A percentile compares a stretch with the other conserved stretches of the same genome.
These are phyloP conservation scores for Pseudogymnoascus sp. DNA, from an alignment of 2,329 filamentous ascomycete genomes.

Conservation along the genomic window DNA sequence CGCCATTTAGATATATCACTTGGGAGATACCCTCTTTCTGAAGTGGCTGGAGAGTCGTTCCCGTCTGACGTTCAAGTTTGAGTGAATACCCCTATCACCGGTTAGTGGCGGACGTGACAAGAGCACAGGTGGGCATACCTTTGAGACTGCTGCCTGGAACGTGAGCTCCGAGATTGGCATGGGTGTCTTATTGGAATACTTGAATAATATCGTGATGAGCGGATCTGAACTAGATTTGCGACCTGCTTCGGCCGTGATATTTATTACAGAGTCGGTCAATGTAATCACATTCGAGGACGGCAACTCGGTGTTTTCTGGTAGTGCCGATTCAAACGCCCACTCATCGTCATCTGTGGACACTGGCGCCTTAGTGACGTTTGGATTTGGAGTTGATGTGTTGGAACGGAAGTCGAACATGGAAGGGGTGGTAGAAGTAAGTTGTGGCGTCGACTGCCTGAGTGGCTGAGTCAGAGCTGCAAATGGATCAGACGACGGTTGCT, in stretches of 20 bases:
- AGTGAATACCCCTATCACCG: constrained; percentile 63
- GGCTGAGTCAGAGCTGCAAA: constrained; percentile 43
- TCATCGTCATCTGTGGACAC: constrained; percentile 66
- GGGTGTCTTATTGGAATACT: constrained; percentile 74
- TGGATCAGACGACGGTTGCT: constrained; percentile 45
- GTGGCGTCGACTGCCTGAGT: constrained; percentile 35
- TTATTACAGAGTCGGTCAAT: constrained; percentile 62
- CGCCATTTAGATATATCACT: constrained; percentile 67
- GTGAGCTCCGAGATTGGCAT: constrained; percentile 70
- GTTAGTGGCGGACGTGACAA: constrained; percentile 14
- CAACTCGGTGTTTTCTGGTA: constrained; percentile 52
- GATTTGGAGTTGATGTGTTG: constrained; percentile 20
- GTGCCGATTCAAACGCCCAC: constrained; percentile 84
- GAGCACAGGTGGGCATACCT: constrained; percentile 45
- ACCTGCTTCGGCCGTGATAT: constrained; percentile 64
- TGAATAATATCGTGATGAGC: constrained; percentile 61
- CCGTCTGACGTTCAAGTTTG: constrained; percentile 76
- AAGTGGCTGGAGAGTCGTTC: constrained; percentile 61
- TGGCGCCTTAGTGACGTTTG: constrained; percentile 29
- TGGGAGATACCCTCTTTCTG: constrained; percentile 72
- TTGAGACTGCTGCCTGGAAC: constrained; percentile 89
- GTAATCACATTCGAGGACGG: constrained; percentile 46
- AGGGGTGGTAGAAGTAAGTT: constrained; percentile 44
- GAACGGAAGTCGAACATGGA: constrained; percentile 32
- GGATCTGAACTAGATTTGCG: constrained; percentile 36